These are phyloP conservation scores for Spizellomyces punctatus DNA, from an alignment of 192 early-diverging fungal genomes.

Conservation along the genomic window DNA sequence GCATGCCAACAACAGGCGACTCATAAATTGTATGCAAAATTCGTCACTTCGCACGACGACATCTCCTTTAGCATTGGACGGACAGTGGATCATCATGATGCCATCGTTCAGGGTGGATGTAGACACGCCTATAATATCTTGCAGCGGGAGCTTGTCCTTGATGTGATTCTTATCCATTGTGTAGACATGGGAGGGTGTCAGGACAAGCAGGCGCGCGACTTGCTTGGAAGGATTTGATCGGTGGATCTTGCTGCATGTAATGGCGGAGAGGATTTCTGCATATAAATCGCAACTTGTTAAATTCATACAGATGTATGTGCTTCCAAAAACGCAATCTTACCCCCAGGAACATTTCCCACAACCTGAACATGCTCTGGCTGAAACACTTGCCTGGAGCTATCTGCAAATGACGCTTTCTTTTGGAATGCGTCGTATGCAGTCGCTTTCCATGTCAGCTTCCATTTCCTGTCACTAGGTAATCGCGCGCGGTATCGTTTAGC, in stretches of 20 bases:
- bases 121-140: conserved; percentile 9
- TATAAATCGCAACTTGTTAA: no score
- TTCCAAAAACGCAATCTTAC: no score
- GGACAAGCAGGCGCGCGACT: conserved; percentile 4
- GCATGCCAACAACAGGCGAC: conserved; percentile 3
- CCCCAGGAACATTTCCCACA: no score
- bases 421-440: conserved; percentile 7
- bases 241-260: conserved; percentile 15
- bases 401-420: neutral
- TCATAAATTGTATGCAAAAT: neutral
- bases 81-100: conserved; percentile 12
- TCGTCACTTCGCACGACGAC: conserved; percentile 3
- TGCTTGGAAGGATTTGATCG: conserved; percentile 12
- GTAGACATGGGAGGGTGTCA: conserved; percentile 3
- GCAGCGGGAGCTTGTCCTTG: neutral
- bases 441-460: conserved; percentile 5
- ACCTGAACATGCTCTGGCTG: neutral
- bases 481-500: neutral
- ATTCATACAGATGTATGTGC: no score
- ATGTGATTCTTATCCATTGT: conserved; percentile 9
- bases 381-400: neutral
- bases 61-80: conserved; percentile 6
- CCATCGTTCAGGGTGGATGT: conserved; percentile 6
- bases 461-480: neutral
- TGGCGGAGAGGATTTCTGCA: conserved; percentile 1